Conservation (phyloP, 768 basidiomycete species). For the Suillus hirtellus region DNA sequence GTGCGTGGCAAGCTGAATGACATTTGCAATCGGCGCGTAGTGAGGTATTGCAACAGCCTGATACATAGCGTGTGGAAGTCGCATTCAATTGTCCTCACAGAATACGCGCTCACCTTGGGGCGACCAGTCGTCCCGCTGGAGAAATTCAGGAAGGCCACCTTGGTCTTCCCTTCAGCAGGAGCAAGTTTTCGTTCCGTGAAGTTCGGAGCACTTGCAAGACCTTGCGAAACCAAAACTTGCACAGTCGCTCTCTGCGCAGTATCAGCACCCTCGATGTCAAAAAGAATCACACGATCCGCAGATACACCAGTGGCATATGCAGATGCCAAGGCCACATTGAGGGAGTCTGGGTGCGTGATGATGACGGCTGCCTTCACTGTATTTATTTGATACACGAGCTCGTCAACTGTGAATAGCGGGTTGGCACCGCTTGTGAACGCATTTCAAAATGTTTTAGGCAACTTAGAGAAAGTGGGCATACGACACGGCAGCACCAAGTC, state of each 20-base stretch:
- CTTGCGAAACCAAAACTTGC: conserved; percentile 48
- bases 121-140: conserved; percentile 77
- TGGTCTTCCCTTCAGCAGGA: conserved; percentile 65
- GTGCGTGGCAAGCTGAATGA: conserved; percentile 60
- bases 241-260: conserved; percentile 36
- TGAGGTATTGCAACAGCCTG: conserved; percentile 65
- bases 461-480: conserved; percentile 32
- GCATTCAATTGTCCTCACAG: neutral
- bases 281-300: conserved; percentile 44
- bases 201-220: conserved; percentile 36
- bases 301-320: conserved; percentile 42
- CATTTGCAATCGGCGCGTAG: conserved; percentile 57
- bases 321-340: conserved; percentile 46
- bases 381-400: conserved; percentile 58
- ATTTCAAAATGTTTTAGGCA: conserved; percentile 5
- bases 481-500: conserved; percentile 59
- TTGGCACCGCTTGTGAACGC: conserved; percentile 53
- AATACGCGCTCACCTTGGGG: conserved; percentile 53
- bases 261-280: conserved; percentile 28
- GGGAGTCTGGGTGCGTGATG: conserved; percentile 46
- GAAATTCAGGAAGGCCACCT: conserved; percentile 70
- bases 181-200: conserved; percentile 53
- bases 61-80: neutral
- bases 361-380: conserved; percentile 48
- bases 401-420: conserved; percentile 56